Base-by-base conservation (phyloP, 805 yeast species). In the Metschnikowia koreensis region DNA sequence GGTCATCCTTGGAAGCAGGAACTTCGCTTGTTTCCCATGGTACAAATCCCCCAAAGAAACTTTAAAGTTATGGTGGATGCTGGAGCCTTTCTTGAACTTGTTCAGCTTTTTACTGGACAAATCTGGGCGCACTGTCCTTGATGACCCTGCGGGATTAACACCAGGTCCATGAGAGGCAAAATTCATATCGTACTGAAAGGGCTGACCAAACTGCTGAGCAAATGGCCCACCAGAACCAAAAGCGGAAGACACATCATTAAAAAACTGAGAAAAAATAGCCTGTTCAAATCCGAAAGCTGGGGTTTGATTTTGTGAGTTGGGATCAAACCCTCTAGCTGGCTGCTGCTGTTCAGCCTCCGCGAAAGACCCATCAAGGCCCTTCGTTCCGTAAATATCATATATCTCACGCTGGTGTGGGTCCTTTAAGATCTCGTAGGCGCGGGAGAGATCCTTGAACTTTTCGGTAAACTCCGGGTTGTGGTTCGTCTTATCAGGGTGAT, bases 401-500 rank as follows among this genome's bases (percentile, higher is more conserved):
- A 78, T 61, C 7, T 61, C 53, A 40, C 87, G 69, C 48, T 73
- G 70, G 2, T 66, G 64, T 1, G 66, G 63, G 62, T 84, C 82
- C 37, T 75, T 70, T 34, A 88, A 69, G 6, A 81, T 71, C 55
- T 86, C 86, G 64, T 88, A 88, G 0, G 93, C 92, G 44, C 77
- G 75, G 2, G 85, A 81, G 39, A 86, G 74, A 48, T 78, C 81
- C 67, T 83, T 83, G 68, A 86, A 88, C 54, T 67, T 70, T 52
- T 75, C 77, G 4, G 82, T 80, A 38, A 80, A 71, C 29, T 69
- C 75, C 7, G 79, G 80, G 15, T 80, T 67, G 55, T 74, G 79
- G 51, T 73, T 71, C 17, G 81, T 81, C 59, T 81, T 81, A 62
- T 86, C 92, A 0, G 92, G 92, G 62, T 86, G 92, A 61, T 75